Evolutionary conservation across 495 filamentous ascomycete genomes (phyloP).

Genomic region (Penicillium salamii): DNA sequence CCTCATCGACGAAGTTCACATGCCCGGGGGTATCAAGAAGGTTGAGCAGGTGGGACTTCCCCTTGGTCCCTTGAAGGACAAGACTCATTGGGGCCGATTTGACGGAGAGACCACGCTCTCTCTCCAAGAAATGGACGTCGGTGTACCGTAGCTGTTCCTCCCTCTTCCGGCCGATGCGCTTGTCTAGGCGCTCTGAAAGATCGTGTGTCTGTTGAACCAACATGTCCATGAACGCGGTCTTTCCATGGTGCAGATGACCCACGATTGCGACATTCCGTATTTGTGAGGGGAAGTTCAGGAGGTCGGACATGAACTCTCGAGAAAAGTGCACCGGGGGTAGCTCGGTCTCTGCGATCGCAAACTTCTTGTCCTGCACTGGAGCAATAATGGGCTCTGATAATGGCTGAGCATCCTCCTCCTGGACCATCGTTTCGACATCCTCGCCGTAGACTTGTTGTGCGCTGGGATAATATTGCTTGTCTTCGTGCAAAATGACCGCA

Average conservation of each 20-base stretch:
- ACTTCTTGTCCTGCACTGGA: slow-evolving; percentile 91
- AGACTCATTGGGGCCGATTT: slow-evolving; percentile 95
- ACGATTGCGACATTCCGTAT: slow-evolving; percentile 88
- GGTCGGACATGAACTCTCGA: slow-evolving; percentile 88
- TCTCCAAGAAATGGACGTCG: slow-evolving; percentile 83
- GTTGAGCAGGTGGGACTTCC: slow-evolving; percentile 95
- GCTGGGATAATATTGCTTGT: slow-evolving; percentile 98
- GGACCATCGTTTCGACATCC: slow-evolving; percentile 91
- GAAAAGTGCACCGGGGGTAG: slow-evolving; percentile 84
- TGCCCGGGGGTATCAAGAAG: slow-evolving; percentile 95
- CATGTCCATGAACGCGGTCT: slow-evolving; percentile 99
- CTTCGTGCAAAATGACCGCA: slow-evolving; percentile 93
- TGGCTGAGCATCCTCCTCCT: slow-evolving; percentile 95
- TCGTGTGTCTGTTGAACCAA: slow-evolving; percentile 93
- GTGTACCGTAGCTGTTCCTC: slow-evolving; percentile 95
- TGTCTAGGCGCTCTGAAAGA: slow-evolving; percentile 70
- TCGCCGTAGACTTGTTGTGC: slow-evolving; percentile 91
- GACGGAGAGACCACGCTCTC: slow-evolving; percentile 87
- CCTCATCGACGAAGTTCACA: slow-evolving; percentile 97
- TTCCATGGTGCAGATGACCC: slow-evolving; percentile 94
- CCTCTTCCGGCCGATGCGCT: slow-evolving; percentile 72
- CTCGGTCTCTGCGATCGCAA: slow-evolving; percentile 86
- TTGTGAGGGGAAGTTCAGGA: slow-evolving; percentile 94
- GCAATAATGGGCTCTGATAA: slow-evolving; percentile 90
- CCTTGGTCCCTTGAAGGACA: slow-evolving; percentile 78